phyloP scores from a whole-genome alignment of 805 yeast genomes.

The Tetrapisispora arboricola region DNA sequence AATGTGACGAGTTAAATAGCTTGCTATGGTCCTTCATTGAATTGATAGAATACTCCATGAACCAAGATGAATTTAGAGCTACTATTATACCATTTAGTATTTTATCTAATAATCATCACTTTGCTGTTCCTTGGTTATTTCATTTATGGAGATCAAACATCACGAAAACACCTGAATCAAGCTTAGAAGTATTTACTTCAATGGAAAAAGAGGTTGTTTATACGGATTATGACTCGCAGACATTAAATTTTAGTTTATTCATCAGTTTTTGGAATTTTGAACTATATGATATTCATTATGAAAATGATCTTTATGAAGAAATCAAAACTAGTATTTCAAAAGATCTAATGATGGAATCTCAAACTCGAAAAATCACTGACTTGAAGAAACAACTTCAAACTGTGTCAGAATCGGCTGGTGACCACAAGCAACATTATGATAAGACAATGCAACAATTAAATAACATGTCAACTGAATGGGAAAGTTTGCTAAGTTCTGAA shows the following conservation, averaged over 20 bases:
- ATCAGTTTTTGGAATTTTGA: constrained; percentile 64
- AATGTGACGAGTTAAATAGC: constrained; percentile 60
- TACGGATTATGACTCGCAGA: constrained; percentile 16
- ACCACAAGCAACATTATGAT: constrained; percentile 16
- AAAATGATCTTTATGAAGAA: constrained; percentile 38
- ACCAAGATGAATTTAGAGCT: constrained; percentile 22
- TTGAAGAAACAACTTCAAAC: constrained; percentile 12
- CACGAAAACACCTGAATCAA: constrained; percentile 15
- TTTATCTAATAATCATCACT: constrained; percentile 34
- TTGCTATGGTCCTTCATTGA: constrained; percentile 59
- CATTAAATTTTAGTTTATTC: constrained; percentile 37
- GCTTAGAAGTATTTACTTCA: constrained; percentile 6
- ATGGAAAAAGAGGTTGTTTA: constrained; percentile 10
- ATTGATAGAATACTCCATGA: constrained; percentile 43
- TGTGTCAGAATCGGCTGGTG: constrained; percentile 10
- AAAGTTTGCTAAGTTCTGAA: constrained; percentile 7
- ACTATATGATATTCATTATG: constrained; percentile 58
- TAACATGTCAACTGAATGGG: constrained; percentile 10
- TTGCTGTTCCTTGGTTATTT: constrained; percentile 58
- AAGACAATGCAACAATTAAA: constrained; percentile 6
- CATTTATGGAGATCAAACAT: constrained; percentile 59
- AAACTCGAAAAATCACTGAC: constrained; percentile 13
- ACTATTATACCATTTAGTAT: constrained; percentile 34
- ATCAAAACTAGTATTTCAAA: constrained; percentile 26
- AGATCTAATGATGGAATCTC: constrained; percentile 6